Percentiles rank a stretch among this genome's conserved stretches.
phyloP scores from a whole-genome alignment of 192 early-diverging fungal genomes.

The Coemansia sp. region DNA sequence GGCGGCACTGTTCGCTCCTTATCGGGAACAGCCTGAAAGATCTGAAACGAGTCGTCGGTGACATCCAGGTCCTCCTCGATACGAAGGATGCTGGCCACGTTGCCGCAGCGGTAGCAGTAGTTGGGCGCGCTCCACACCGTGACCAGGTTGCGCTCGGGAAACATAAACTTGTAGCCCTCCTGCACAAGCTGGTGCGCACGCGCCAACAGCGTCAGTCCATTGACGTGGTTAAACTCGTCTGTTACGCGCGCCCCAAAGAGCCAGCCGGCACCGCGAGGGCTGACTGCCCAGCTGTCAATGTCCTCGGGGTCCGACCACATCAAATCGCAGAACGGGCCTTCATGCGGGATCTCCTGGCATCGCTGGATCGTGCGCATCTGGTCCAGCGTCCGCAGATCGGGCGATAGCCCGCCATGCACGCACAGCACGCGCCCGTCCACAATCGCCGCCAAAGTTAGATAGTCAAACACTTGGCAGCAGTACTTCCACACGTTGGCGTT shows the following conservation, averaged over 20 bases:
- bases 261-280: constrained; percentile 96
- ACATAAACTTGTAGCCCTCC: constrained; percentile 82
- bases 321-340: constrained; percentile 49
- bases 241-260: constrained; percentile 96
- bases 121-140: constrained; percentile 96
- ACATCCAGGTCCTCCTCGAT: constrained; percentile 69
- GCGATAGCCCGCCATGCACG: constrained; percentile 94
- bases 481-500: constrained; percentile 85
- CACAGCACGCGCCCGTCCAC: constrained; percentile 89
- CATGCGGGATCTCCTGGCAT: constrained; percentile 64
- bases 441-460: constrained; percentile 81
- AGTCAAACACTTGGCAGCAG: constrained; percentile 95
- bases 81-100: constrained; percentile 83
- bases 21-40: constrained; percentile 95
- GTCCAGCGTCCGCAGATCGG: constrained; percentile 86
- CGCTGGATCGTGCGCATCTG: constrained; percentile 93
- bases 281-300: constrained; percentile 89
- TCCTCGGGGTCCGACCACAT: constrained; percentile 56
- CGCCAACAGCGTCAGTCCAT: constrained; percentile 85
- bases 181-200: constrained; percentile 97
- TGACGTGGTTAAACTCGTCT: constrained; percentile 95
- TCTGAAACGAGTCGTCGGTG: constrained; percentile 85
- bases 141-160: constrained; percentile 81
- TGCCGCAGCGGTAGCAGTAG: constrained; percentile 97
- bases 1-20: constrained; percentile 64